Conservation (phyloP, 1,139 yeast genomes). For the Pichia sp. region DNA sequence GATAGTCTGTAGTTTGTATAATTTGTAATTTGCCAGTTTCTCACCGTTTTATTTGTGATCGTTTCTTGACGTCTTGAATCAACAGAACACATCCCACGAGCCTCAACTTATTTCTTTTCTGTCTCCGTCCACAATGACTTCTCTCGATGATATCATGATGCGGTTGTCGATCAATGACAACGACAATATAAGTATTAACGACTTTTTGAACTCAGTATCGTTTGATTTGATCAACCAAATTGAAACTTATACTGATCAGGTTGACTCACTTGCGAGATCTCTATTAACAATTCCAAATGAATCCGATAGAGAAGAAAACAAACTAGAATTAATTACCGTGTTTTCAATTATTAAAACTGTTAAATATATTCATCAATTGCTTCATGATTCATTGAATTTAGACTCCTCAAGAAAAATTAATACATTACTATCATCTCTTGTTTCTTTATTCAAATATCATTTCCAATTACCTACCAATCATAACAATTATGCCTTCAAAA, state of each 20-base stretch:
- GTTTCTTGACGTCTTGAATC: background rate
- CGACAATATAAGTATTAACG: background rate
- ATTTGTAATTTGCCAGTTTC: background rate
- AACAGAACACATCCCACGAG: background rate
- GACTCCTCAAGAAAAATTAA: slow-evolving; percentile 13
- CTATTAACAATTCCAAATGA: background rate
- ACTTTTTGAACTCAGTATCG: background rate
- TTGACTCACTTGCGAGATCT: background rate
- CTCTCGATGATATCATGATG: background rate
- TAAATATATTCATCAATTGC: slow-evolving; percentile 14
- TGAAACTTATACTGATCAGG: background rate
- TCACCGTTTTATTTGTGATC: background rate
- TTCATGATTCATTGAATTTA: slow-evolving; percentile 8
- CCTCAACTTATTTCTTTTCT: background rate
- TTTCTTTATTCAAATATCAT: slow-evolving; percentile 24
- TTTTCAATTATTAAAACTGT: slow-evolving; percentile 18
- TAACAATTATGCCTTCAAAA: slow-evolving; percentile 23
- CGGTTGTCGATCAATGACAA: background rate
- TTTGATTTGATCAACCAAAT: background rate
- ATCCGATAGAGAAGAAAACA: slow-evolving; percentile 15
- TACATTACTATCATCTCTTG: slow-evolving; percentile 14
- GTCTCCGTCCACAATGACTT: background rate
- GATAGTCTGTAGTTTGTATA: background rate
- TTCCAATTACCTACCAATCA: slow-evolving; percentile 24
- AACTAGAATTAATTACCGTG: slow-evolving; percentile 23